Conservation (phyloP, 208 protist genomes). For the Trypanosoma conorhini region DNA sequence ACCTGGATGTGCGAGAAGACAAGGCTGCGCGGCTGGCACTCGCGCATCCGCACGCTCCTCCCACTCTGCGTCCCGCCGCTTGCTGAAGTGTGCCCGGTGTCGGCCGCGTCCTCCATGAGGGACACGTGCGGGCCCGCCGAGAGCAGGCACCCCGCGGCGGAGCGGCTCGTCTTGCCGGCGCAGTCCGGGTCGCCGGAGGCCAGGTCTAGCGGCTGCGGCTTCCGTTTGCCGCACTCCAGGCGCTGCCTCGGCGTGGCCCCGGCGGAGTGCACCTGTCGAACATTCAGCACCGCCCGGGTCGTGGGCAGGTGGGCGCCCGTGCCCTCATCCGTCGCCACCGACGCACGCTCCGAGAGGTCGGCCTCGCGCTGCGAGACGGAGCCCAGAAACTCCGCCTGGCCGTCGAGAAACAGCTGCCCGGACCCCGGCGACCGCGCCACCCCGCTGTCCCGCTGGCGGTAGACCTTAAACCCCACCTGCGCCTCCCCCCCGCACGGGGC, state of each 20-base stretch:
- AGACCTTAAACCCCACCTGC: slow-evolving; percentile 30
- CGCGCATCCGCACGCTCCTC: neutral
- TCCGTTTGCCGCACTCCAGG: neutral
- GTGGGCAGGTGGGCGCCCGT: no score
- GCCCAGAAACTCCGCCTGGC: neutral
- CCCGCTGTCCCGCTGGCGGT: neutral
- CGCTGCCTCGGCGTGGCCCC: neutral
- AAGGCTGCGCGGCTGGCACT: slow-evolving; percentile 29
- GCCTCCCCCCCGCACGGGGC: slow-evolving; percentile 34
- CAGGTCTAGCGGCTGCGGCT: neutral
- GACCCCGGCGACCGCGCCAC: neutral
- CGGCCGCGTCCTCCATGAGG: neutral
- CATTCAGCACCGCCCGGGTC: neutral
- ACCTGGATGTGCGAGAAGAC: slow-evolving; percentile 26
- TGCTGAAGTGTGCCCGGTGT: neutral
- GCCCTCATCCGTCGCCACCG: neutral
- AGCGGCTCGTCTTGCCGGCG: neutral
- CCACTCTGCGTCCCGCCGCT: neutral
- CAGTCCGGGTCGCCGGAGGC: neutral
- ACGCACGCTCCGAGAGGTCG: neutral
- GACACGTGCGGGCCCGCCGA: neutral
- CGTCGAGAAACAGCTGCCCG: neutral
- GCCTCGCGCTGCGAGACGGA: neutral
- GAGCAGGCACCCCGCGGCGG: neutral
- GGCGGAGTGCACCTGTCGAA: slow-evolving; percentile 6